Percentiles rank a stretch among this genome's conserved stretches.
Evolutionary conservation across 192 early-diverging fungal genomes (phyloP).

Genomic region (Backusella parvicylindrica): DNA sequence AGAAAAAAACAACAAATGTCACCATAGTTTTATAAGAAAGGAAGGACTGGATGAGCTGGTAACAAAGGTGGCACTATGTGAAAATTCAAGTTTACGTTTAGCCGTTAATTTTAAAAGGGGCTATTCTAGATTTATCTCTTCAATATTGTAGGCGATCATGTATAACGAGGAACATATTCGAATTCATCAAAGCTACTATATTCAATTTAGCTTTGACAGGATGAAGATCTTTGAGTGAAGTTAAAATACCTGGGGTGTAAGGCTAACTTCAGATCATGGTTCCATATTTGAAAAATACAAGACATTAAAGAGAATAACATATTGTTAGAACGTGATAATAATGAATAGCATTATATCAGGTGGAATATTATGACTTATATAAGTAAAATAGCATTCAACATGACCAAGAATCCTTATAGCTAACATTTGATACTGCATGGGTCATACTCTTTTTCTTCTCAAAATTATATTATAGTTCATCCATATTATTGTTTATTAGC

Average conservation of each 20-base stretch:
- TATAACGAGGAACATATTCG: not conserved
- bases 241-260: too few species aligned
- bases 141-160: not conserved
- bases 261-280: too few species aligned
- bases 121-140: not conserved
- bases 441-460: not conserved
- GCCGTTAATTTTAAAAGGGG: not conserved
- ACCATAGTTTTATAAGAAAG: not conserved
- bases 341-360: not conserved
- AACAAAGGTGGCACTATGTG: not conserved
- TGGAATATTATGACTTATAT: not conserved
- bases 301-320: not conserved
- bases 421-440: not conserved
- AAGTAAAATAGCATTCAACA: not conserved
- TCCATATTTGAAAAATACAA: too few species aligned
- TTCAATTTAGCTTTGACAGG: not conserved
- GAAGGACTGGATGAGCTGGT: not conserved
- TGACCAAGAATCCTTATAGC: not conserved
- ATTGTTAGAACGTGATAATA: not conserved
- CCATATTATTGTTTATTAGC: not conserved
- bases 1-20: not conserved
- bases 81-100: not conserved
- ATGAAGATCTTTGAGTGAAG: too few species aligned
- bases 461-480: not conserved
- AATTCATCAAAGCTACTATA: not conserved